These are phyloP conservation scores for Coprinopsis sp. DNA, from an alignment of 768 basidiomycete species.

Conservation along the genomic window DNA sequence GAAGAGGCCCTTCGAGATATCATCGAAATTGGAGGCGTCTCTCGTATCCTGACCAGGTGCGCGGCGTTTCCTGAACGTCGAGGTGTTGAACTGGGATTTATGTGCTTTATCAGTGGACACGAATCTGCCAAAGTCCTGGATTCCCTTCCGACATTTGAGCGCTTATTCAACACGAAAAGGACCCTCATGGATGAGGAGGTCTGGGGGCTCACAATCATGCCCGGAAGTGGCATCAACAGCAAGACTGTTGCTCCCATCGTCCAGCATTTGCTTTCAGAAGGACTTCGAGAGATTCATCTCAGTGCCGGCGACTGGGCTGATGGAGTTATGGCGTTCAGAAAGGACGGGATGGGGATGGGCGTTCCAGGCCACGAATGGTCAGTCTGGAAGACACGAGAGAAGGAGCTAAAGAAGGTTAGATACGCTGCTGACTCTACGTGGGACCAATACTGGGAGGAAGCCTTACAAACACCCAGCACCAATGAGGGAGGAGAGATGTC, in stretches of 20 bases:
- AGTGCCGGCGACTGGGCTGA: slow-evolving; percentile 67
- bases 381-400: slow-evolving; percentile 59
- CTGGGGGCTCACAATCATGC: slow-evolving; percentile 51
- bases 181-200: slow-evolving; percentile 32
- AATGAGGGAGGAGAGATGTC: too few species aligned
- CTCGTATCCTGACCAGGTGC: slow-evolving; percentile 78
- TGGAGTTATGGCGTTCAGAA: slow-evolving; percentile 47
- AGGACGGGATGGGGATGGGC: slow-evolving; percentile 67
- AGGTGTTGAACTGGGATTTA: neutral
- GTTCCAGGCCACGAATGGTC: slow-evolving; percentile 54
- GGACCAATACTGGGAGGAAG: slow-evolving; percentile 19
- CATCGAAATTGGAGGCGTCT: slow-evolving; percentile 56
- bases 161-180: slow-evolving; percentile 34
- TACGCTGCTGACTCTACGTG: slow-evolving; percentile 37
- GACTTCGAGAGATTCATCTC: slow-evolving; percentile 66
- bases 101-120: slow-evolving; percentile 43
- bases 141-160: slow-evolving; percentile 37
- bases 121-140: slow-evolving; percentile 36
- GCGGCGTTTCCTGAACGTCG: too few species aligned
- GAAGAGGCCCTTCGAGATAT: slow-evolving; percentile 46
- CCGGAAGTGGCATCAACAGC: slow-evolving; percentile 72
- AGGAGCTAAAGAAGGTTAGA: slow-evolving; percentile 48
- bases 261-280: slow-evolving; percentile 45
- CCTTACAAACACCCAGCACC: too few species aligned
- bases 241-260: slow-evolving; percentile 49